Evolutionary conservation across 352 stramenopile genomes (phyloP), one percentile per base, ranked within the genome.

Genomic region (Globisporangium apiculatum): DNA sequence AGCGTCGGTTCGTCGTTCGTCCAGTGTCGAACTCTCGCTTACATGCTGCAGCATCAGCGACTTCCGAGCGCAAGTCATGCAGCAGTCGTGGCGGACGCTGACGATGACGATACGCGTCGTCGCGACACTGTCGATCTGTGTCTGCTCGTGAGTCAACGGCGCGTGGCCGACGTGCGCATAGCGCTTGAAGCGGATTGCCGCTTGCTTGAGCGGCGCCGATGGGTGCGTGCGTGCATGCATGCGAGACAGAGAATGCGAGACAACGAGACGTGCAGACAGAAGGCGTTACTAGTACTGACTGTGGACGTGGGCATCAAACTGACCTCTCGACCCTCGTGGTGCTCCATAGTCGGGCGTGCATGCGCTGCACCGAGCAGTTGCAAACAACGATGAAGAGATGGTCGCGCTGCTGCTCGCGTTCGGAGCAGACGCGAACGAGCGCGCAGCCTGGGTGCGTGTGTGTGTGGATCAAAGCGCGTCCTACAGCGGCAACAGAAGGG

Each of bases 351-450:
- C 80, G 1, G 83, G 83, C 0, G 71, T 81, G 0, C 78, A 76
- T 7, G 67, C 76, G 8, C 50, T 92, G 14, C 83, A 92, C 67
- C 80, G 83, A 46, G 83, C 83, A 9, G 78, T 87, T 37, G 69
- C 68, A 17, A 67, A 58, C 5, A 66, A 71, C 2, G 61, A 89
- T 38, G 1, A 71, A 3, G 67, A 64, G 38, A 76, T 89, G 46
- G 69, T 72, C 2, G 15, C 68, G 50, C 53, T 89, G 50, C 66
- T 92, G 46, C 61, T 92, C 1, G 58, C 60, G 3, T 65, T 62
- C 31, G 80, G 77, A 0, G 80, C 73, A 8, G 50, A 83, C 24
- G 67, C 75, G 24, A 86, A 89, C 61, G 71, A 73, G 7, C 71
- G 79, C 54, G 66, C 76, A n/a, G 71, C 75, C 3, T 93, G 83